phyloP scores from a whole-genome alignment of 2,329 filamentous ascomycete genomes.

The Camillea tinctor region DNA sequence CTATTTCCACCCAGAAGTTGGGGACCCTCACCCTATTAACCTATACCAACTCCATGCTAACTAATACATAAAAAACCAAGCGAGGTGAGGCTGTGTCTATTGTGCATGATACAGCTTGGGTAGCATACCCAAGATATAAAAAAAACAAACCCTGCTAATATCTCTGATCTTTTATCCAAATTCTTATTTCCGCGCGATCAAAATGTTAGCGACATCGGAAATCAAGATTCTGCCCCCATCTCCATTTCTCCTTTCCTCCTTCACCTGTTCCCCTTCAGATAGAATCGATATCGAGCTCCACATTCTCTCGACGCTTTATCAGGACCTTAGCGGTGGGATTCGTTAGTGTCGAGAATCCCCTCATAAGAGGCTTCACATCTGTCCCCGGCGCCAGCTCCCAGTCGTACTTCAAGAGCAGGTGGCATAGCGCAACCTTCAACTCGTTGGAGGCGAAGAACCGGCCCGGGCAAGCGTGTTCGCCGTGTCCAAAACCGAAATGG shows the following conservation, averaged over 20 bases:
- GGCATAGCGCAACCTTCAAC: conserved; percentile 31
- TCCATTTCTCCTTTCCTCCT: no score
- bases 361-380: not conserved
- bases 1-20: not conserved
- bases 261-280: not conserved
- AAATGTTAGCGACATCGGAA: not conserved
- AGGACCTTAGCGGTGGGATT: conserved; percentile 9
- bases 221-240: not conserved
- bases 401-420: conserved; percentile 28
- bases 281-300: conserved; percentile 10
- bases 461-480: conserved; percentile 33
- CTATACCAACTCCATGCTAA: not conserved
- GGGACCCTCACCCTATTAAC: not conserved
- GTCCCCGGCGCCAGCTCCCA: conserved; percentile 17
- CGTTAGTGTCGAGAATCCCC: not conserved
- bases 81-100: not conserved
- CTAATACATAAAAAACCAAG: not conserved
- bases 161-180: not conserved
- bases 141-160: not conserved
- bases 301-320: conserved; percentile 12
- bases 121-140: not conserved
- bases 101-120: not conserved
- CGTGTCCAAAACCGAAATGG: conserved; percentile 37
- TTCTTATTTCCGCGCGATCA: not conserved
- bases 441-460: conserved; percentile 35